Evolutionary conservation across 192 early-diverging fungal species (phyloP), one percentile per base, ranked within the genome.

Genomic region (Backusella liffmaniae): DNA sequence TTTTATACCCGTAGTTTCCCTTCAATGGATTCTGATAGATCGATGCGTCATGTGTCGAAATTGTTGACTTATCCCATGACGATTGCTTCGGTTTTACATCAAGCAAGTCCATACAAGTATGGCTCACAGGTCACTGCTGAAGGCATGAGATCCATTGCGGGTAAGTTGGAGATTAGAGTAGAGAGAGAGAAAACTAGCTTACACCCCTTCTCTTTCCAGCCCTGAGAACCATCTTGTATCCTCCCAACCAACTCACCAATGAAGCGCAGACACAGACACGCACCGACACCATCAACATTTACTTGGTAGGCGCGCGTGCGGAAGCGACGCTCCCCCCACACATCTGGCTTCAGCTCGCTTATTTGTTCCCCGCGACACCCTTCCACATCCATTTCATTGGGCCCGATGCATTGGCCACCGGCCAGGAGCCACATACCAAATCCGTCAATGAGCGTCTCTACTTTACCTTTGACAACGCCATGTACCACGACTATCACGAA

Each of bases 381-480:
- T 89, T 94, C 83, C 90, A 92, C 79, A 83, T 94, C n/a, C 89
- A 91, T 76, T 94, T 94, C 85, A 84, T 94, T 46, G 93, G 93
- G 26, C 93, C 93, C 8, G 91, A 94, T 82, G 84, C 88, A 53
- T 87, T 92, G 35, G 84, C 85, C 51, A 82, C 85, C 1, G 71
- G 76, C 65, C 37, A 67, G 77, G 42, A 84, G 73, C 68, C 87
- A 23, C 75, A 80, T 68, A 83, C 80, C 13, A 80, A 73, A 23
- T 83, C 85, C 30, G 71, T 87, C 23, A 87, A 90, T 53, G 88
- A 89, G 68, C 88, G 88, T 34, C 79, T 94, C 76, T 86, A 84
- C 42, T 90, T 93, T 67, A 89, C 89, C 34, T 94, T 90, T 78
- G 85, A 89, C 83, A 90, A 87, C 70, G 80, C 84, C 37, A 83